These are phyloP conservation scores for Bryopsis sp. DNA, from an alignment of 139 green algal genomes.

Conservation along the genomic window DNA sequence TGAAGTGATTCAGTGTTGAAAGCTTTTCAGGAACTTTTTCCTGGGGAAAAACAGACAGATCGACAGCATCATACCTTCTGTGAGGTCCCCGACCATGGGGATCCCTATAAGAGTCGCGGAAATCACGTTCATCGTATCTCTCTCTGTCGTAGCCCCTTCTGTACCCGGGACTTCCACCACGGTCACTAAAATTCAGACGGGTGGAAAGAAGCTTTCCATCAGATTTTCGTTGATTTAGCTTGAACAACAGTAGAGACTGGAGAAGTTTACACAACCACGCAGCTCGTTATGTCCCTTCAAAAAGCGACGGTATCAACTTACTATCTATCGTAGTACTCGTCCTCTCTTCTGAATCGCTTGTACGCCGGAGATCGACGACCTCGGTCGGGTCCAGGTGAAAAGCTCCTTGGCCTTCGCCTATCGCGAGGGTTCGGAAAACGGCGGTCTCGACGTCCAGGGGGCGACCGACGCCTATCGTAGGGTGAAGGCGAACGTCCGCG, in stretches of 20 bases:
- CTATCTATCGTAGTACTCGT: slow-evolving; percentile 21
- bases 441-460: not conserved
- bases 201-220: not conserved
- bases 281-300: not conserved
- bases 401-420: not conserved
- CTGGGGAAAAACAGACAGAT: not conserved
- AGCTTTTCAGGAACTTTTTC: too few species aligned
- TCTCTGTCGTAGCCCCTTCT: slow-evolving; percentile 18
- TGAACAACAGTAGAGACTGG: not conserved
- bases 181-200: not conserved
- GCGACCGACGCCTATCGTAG: slow-evolving; percentile 11
- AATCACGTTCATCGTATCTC: not conserved
- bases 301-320: not conserved
- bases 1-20: too few species aligned
- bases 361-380: not conserved
- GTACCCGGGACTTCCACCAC: not conserved
- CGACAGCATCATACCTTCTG: slow-evolving; percentile 5
- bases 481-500: too few species aligned
- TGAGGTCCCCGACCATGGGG: not conserved
- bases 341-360: slow-evolving; percentile 13
- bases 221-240: not conserved
- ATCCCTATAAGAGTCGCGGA: too few species aligned
- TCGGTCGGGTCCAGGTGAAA: not conserved
- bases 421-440: not conserved
- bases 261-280: not conserved